phyloP scores from a whole-genome alignment of 106 monocot species.

The Xerophyta viscosa region DNA sequence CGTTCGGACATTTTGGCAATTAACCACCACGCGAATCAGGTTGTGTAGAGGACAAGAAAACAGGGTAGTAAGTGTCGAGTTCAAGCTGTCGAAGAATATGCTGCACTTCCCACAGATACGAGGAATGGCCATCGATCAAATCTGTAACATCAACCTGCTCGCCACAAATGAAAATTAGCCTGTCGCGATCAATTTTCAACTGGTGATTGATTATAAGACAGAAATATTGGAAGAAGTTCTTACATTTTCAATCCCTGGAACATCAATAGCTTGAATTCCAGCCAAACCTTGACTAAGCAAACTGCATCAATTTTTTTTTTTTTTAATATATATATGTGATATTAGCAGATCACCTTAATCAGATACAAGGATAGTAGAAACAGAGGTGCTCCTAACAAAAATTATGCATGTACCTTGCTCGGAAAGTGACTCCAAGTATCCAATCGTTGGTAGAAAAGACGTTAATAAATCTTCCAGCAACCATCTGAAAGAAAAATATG shows the following conservation, averaged over 20 bases:
- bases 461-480: constrained; percentile 86
- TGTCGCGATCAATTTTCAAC: no score
- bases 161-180: background rate
- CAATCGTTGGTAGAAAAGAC: constrained; percentile 86
- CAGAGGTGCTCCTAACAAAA: no score
- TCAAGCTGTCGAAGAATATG: constrained; percentile 65
- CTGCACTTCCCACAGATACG: constrained; percentile 37
- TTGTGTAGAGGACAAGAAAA: constrained; percentile 24
- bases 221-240: no score
- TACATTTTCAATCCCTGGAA: constrained; percentile 86
- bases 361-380: no score
- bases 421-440: constrained; percentile 84
- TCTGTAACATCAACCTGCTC: constrained; percentile 81
- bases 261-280: constrained; percentile 78
- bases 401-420: constrained; percentile 63
- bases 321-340: no score
- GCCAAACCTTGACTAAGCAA: constrained; percentile 81
- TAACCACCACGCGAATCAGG: no score
- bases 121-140: constrained; percentile 72
- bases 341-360: no score
- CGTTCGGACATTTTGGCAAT: no score
- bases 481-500: constrained; percentile 36
- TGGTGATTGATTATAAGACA: no score
- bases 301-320: constrained; percentile 21
- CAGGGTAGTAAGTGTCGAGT: constrained; percentile 48